Evolutionary conservation across 2,329 filamentous ascomycete genomes (phyloP), one percentile per base, ranked within the genome.

Genomic region (Aspergillus chevalieri): DNA sequence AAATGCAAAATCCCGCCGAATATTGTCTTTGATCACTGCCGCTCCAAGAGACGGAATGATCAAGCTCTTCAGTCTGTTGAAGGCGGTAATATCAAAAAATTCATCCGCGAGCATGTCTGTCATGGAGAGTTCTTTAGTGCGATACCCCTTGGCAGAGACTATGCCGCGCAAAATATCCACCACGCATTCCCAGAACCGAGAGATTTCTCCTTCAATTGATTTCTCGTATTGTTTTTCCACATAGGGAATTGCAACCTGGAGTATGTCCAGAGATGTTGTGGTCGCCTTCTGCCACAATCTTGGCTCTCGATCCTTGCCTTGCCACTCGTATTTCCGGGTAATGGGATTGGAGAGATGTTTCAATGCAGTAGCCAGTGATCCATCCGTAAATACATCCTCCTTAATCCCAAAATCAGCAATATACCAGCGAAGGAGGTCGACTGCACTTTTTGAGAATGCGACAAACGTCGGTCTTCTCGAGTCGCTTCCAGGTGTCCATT

Each of bases 211-310:
- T 19, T 64, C 63, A 12, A 57, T 57, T 21, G 61, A 46, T 6
- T 54, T 51, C 5, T 52, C 48, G 47, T 69, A 68, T 30, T 67
- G 72, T 26, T 74, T 71, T 46, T 74, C 74, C 1, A 89, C 69
- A 22, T 82, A 79, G 0, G 82, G 77, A 1, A 95, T 72, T 0
- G 85, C 81, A 1, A 82, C 76, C 47, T 82, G 76, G 0, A 95
- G 70, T 15, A 96, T 78, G 3, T 80, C 76, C 15, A 95, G 71
- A 1, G 81, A 78, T 0, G 85, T 83, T 4, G 79, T 82, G 0
- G 88, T 94, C 2, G 90, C 88, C 47, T 86, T 83, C 53, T 82
- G 83, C 93, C 93, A 98, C 0, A 91, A 78, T 46, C 83, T 79
- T 0, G 79, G 75, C 12, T 82, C 81, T 62, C 85, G 90, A 14